Evolutionary conservation across 345 rosid species (phyloP).

Genomic region (Populus nigra): DNA sequence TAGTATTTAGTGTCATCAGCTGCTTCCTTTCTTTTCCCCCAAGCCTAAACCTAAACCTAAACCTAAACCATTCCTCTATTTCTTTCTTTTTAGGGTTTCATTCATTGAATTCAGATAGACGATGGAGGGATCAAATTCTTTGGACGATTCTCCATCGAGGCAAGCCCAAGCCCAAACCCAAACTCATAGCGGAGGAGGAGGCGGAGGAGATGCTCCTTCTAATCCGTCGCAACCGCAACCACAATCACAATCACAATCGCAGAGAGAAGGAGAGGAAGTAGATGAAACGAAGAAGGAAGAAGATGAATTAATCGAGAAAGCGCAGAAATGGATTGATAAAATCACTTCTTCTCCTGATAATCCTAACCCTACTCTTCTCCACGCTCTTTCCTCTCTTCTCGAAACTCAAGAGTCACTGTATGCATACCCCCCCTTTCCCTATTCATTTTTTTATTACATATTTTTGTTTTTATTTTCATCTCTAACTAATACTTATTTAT

Average conservation of each 20-base stretch:
- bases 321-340: constrained; percentile 73
- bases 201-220: background rate
- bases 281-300: constrained; percentile 42
- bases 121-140: background rate
- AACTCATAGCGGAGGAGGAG: background rate
- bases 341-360: constrained; percentile 67
- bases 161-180: constrained; percentile 4
- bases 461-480: background rate
- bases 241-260: background rate
- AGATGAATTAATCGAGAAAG: constrained; percentile 66
- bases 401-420: constrained; percentile 85
- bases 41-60: background rate
- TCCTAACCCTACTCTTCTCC: constrained; percentile 73
- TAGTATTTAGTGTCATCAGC: too few relatives aligned
- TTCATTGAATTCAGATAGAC: background rate
- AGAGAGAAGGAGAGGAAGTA: constrained; percentile 33
- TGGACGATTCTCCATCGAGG: background rate
- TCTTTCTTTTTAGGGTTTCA: background rate
- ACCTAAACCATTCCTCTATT: background rate
- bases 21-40: too few relatives aligned
- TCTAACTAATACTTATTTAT: background rate
- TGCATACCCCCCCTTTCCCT: constrained; percentile 11
- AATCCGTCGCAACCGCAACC: constrained; percentile 3
- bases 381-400: constrained; percentile 75
- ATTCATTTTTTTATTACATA: background rate